A percentile compares a stretch with the other conserved stretches of the same genome.
These are phyloP conservation scores for Prosopis cineraria DNA, from an alignment of 306 rosid species.

Conservation along the genomic window DNA sequence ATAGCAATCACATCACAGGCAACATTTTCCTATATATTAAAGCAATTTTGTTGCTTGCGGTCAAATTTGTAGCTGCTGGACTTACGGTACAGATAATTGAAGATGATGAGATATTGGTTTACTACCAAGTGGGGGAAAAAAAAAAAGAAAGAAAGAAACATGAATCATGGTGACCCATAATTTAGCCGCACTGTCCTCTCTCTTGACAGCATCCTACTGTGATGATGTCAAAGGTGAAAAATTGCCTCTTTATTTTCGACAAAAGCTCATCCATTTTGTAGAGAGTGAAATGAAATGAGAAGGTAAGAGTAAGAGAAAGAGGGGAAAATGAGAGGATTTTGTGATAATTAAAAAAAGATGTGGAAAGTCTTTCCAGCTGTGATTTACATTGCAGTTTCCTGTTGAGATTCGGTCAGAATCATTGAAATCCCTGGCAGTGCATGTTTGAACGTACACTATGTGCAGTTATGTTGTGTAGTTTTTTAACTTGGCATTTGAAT, in stretches of 20 bases:
- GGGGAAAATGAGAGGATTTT: background rate
- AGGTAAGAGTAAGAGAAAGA: background rate
- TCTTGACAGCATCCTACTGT: background rate
- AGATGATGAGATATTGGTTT: constrained; percentile 19
- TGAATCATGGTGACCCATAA: constrained; percentile 4
- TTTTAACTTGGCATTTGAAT: background rate
- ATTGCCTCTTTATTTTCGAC: background rate
- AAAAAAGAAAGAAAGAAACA: background rate
- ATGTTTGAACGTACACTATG: background rate
- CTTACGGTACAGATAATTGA: constrained; percentile 19
- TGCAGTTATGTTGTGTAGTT: background rate
- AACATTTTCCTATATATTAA: constrained; percentile 22
- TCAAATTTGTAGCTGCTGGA: constrained; percentile 25
- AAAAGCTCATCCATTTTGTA: background rate
- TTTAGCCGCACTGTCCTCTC: constrained; percentile 3
- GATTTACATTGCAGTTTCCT: background rate
- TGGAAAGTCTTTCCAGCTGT: background rate
- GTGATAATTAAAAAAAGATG: background rate
- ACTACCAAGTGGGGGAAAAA: constrained; percentile 7
- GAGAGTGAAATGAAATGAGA: background rate
- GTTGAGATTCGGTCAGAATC: background rate
- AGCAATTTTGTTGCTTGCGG: background rate
- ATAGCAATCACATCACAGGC: constrained; percentile 30
- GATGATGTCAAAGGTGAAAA: background rate
- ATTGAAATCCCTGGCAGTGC: background rate